A percentile compares a stretch with the other conserved stretches of the same genome.
Conservation (phyloP, 768 basidiomycete genomes). For the Suillus plorans region DNA sequence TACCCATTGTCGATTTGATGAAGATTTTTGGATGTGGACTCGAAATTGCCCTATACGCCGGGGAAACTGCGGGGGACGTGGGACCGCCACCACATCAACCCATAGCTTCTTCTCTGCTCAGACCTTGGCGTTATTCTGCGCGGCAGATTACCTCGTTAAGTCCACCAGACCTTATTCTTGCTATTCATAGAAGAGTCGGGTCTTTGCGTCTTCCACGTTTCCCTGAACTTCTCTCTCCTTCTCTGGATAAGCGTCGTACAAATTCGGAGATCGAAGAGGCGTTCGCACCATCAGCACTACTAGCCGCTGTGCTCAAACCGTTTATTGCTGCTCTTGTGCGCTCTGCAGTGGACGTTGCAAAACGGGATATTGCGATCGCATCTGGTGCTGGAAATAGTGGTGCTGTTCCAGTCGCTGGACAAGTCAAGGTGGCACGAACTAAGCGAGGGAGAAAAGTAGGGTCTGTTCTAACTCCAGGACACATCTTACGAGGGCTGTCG, state of each 20-base stretch:
- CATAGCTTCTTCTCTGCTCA: conserved; percentile 8
- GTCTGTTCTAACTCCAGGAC: conserved; percentile 37
- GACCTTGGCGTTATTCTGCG: conserved; percentile 18
- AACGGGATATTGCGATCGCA: conserved; percentile 28
- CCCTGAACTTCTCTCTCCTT: conserved; percentile 12
- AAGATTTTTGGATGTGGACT: conserved; percentile 18
- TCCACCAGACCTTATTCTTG: conserved; percentile 30
- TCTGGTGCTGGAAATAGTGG: conserved; percentile 12
- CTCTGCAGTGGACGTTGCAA: conserved; percentile 32
- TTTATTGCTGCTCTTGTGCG: conserved; percentile 35
- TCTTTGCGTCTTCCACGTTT: conserved; percentile 22
- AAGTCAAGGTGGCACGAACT: conserved; percentile 18
- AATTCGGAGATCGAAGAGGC: conserved; percentile 17
- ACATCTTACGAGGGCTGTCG: conserved; percentile 39
- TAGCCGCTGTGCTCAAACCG: conserved; percentile 32
- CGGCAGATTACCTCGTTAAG: conserved; percentile 21
- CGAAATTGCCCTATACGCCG: conserved; percentile 13
- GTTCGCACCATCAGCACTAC: conserved; percentile 38
- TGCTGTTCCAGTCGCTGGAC: conserved; percentile 17
- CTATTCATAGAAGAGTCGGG: conserved; percentile 23
- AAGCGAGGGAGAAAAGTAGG: conserved; percentile 24
- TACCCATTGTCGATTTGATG: conserved; percentile 21
- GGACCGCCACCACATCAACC: conserved; percentile 8
- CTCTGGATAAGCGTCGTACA: conserved; percentile 15
- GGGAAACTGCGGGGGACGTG: not conserved